phyloP scores from a whole-genome alignment of 23 red algal genomes.

The Gracilaria gracilis region DNA sequence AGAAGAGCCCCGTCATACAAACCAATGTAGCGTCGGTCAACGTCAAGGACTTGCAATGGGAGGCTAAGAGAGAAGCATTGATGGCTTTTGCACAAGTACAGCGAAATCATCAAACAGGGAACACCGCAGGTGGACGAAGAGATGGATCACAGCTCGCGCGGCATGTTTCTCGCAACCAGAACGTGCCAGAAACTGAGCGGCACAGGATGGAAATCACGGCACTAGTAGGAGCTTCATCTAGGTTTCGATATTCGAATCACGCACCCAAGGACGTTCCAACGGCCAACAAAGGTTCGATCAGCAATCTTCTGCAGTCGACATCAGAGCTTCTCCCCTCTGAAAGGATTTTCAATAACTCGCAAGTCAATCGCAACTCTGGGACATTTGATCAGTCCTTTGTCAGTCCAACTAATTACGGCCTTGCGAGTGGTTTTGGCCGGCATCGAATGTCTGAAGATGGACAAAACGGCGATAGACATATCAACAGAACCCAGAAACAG shows the following conservation, averaged over 20 bases:
- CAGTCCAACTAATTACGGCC: neutral
- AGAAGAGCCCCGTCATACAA: neutral
- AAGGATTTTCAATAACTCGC: neutral
- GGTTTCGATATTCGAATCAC: neutral
- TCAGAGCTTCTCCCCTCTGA: neutral
- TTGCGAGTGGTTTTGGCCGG: neutral
- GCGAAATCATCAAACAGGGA: neutral
- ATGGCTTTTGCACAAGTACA: slow-evolving; percentile 41
- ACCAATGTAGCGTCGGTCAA: neutral
- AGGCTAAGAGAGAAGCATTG: slow-evolving; percentile 40
- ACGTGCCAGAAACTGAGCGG: slow-evolving; percentile 18
- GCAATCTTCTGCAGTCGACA: neutral
- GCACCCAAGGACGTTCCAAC: neutral
- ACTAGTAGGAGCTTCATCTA: slow-evolving; percentile 1
- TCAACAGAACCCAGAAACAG: neutral
- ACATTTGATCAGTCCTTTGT: neutral
- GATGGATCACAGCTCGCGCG: slow-evolving; percentile 5
- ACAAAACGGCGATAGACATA: neutral
- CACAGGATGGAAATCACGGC: slow-evolving; percentile 10
- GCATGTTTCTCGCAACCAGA: slow-evolving; percentile 14
- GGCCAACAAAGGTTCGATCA: neutral
- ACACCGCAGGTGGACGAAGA: neutral
- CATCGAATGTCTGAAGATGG: neutral
- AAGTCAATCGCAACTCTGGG: neutral
- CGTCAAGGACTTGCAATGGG: slow-evolving; percentile 28